phyloP scores from a whole-genome alignment of 1,139 yeast genomes.

The Pneumocystis murina region DNA sequence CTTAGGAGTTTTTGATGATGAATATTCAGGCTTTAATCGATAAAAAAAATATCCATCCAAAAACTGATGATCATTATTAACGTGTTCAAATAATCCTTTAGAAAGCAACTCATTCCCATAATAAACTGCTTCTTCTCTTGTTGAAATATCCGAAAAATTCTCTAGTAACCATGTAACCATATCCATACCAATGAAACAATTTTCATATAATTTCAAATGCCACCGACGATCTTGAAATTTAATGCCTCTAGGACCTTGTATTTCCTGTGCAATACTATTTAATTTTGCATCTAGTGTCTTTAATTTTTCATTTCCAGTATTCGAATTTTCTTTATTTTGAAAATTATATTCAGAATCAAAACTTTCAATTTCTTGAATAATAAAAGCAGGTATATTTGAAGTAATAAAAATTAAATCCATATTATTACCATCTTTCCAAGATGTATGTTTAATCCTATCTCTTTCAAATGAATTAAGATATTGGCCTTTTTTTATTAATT shows the following conservation, averaged over 20 bases:
- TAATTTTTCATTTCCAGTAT: slow-evolving; percentile 7
- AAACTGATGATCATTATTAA: slow-evolving; percentile 66
- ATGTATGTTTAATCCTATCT: slow-evolving; percentile 19
- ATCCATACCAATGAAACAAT: slow-evolving; percentile 76
- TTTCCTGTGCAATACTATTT: slow-evolving; percentile 42
- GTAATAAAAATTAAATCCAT: slow-evolving; percentile 82
- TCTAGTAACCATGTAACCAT: slow-evolving; percentile 73
- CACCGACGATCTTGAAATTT: slow-evolving; percentile 65
- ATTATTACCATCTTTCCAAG: slow-evolving; percentile 36
- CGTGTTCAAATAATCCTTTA: slow-evolving; percentile 59
- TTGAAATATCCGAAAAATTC: slow-evolving; percentile 61
- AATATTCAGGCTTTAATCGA: slow-evolving; percentile 46
- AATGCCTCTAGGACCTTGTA: slow-evolving; percentile 48
- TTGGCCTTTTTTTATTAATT: slow-evolving; percentile 47
- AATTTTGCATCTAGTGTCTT: slow-evolving; percentile 31
- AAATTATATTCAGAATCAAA: slow-evolving; percentile 8
- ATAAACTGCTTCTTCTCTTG: slow-evolving; percentile 65
- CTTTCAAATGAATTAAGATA: slow-evolving; percentile 34
- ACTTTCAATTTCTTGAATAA: slow-evolving; percentile 32
- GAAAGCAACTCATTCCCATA: slow-evolving; percentile 70
- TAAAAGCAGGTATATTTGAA: slow-evolving; percentile 59
- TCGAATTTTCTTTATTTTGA: slow-evolving; percentile 15
- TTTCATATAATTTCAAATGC: slow-evolving; percentile 71
- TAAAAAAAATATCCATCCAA: slow-evolving; percentile 89
- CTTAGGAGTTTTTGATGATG: slow-evolving; percentile 15